Base-by-base conservation (phyloP, 768 basidiomycete species). In the Leccinum broughii region DNA sequence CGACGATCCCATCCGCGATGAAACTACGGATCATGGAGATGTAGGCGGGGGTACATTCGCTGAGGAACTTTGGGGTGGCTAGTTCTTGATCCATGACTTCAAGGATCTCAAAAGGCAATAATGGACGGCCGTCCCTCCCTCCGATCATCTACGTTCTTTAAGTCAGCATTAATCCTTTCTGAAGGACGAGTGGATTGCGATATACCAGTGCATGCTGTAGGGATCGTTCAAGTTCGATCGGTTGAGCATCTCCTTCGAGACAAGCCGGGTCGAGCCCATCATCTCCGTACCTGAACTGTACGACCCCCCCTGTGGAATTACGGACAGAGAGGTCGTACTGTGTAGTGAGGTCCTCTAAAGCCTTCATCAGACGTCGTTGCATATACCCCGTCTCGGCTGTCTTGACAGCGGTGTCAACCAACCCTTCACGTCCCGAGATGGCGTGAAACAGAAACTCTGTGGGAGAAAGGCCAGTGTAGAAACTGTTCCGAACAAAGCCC, bases 331-430 rank as follows among this genome's bases (percentile, higher is more conserved):
- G 77, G 75, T 99, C 97, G 72, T 99, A 99, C 59, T 96, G 93
- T 0, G 92, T 93, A 3, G 93, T 94, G 39, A 99, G 78, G 77
- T 99, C 97, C 71, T 99, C 97, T 65, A 99, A 76, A 3, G 96
- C 96, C 73, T 99, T 99, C 97, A 99, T 98, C 62, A 99, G 76
- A 58, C 97, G 92, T 54, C 97, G 87, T 70, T 96, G 94, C 96
- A 99, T 99, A 78, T 99, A 99, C 46, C 97, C 97, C 1, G 97
- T 99, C 76, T 99, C 97, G 14, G 97, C 97, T 0, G 97, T 99
- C 78, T 99, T 99, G 76, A 99, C 97, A 26, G 97, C 97, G 0
- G 97, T 99, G 77, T 99, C 97, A 69, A 99, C 96, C 55, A 99
- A 77, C 76, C 97, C 97, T 78, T 98, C 97, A 68, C 97, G 89